Evolutionary conservation across 345 rosid species (phyloP).

Genomic region (Zanthoxylum bungeanum): DNA sequence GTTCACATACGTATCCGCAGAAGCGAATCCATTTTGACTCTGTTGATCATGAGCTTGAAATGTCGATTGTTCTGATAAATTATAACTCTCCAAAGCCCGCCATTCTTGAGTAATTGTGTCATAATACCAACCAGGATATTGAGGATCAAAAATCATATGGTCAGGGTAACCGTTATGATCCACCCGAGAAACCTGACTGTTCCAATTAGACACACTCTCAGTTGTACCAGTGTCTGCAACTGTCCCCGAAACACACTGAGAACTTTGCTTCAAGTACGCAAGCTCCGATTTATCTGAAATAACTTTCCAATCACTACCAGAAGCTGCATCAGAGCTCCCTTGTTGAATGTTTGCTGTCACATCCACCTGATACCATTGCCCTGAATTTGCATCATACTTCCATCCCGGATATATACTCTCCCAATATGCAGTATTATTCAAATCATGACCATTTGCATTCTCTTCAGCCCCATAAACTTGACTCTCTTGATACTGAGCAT

Average conservation of each 20-base stretch:
- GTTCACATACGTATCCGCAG: constrained; percentile 27
- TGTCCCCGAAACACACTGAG: constrained; percentile 39
- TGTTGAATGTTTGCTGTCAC: constrained; percentile 26
- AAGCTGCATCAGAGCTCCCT: constrained; percentile 30
- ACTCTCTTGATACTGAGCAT: constrained; percentile 17
- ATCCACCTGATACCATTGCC: constrained; percentile 38
- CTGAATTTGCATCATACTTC: constrained; percentile 33
- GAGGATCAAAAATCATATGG: constrained; percentile 40
- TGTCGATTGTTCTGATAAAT: constrained; percentile 31
- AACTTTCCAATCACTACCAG: constrained; percentile 41
- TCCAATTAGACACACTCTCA: constrained; percentile 29
- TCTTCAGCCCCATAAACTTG: not conserved
- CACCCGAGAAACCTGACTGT: constrained; percentile 28
- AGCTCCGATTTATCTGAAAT: constrained; percentile 45
- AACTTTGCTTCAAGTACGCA: constrained; percentile 58
- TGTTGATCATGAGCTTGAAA: constrained; percentile 18
- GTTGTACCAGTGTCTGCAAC: constrained; percentile 19
- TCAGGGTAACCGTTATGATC: constrained; percentile 33
- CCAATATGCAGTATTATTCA: constrained; percentile 28
- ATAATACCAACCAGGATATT: constrained; percentile 45
- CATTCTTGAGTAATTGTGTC: constrained; percentile 34
- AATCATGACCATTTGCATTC: constrained; percentile 18
- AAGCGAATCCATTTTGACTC: constrained; percentile 36
- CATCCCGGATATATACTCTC: constrained; percentile 44
- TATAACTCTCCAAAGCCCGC: constrained; percentile 25